Percentiles rank a stretch among this genome's conserved stretches.
phyloP scores from a whole-genome alignment of 345 rosid species.

The Brassica carinata region DNA sequence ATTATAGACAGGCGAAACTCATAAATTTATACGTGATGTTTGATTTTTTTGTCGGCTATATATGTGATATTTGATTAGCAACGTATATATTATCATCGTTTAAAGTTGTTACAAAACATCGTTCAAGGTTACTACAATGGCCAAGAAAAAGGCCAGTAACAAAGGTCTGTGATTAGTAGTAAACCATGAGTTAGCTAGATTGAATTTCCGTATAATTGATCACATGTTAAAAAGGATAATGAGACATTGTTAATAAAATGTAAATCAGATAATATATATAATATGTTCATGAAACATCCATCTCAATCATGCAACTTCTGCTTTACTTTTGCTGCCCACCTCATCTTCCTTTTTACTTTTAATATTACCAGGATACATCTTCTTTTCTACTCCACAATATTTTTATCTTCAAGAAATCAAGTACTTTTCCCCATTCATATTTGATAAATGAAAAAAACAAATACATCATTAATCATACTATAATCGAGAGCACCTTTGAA shows the following conservation, averaged over 20 bases:
- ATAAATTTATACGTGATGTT: not conserved
- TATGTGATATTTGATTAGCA: not conserved
- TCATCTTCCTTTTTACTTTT: slow-evolving; percentile 16
- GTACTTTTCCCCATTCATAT: slow-evolving; percentile 6
- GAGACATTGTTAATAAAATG: not conserved
- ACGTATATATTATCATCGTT: not conserved
- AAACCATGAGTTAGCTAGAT: not conserved
- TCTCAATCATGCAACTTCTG: slow-evolving; percentile 27
- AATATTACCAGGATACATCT: slow-evolving; percentile 3
- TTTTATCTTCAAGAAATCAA: not conserved
- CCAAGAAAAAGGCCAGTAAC: not conserved
- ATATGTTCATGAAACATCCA: slow-evolving; percentile 23
- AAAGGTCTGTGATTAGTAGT: not conserved
- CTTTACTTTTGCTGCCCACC: slow-evolving; percentile 29
- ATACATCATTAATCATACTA: not conserved
- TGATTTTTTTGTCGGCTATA: not conserved
- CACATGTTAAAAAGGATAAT: slow-evolving; percentile 12
- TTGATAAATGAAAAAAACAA: not conserved
- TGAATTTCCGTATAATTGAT: slow-evolving; percentile 3
- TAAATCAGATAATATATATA: not conserved
- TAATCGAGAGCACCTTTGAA: not conserved
- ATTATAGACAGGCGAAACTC: not conserved
- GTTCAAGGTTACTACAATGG: not conserved
- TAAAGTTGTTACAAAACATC: not conserved
- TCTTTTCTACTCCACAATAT: slow-evolving; percentile 14